Evolutionary conservation across 257 asterid genomes (phyloP), one percentile per base, ranked within the genome.

Genomic region (Ajuga chamaepitys): DNA sequence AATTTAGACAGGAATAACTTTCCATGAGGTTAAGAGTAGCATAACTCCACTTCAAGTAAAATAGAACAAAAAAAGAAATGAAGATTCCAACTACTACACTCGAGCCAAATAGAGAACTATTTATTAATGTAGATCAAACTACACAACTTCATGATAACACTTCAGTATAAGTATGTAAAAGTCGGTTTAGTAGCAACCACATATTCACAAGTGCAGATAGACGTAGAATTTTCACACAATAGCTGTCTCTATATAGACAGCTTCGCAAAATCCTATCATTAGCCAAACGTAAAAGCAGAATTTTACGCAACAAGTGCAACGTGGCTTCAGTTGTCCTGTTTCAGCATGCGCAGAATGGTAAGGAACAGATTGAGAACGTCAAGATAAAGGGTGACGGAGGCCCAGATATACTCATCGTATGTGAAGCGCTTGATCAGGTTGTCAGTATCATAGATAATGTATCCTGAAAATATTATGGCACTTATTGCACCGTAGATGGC

Each of bases 321-420:
- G 2, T 4, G 37, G 47, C 24, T 74, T 75, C 78, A 93, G 81
- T 89, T 89, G 81, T 93, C 93, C 76, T 86, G 91, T 61, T 85
- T 87, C 70, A 93, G 86, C 94, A 93, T 80, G 69, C 89, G 80
- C 77, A 94, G 81, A 70, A 93, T 93, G 70, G 96, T 85, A n/a
- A 93, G 96, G 88, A 94, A 94, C 76, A 94, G 82, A 70, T 94
- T 94, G 73, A 94, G 95, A 63, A 94, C 77, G 53, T 94, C 97
- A 62, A 94, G 86, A 30, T 94, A 94, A 48, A 94, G 96, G 56
- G 92, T 88, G 71, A 94, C 97, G 0, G 99, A 90, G 46, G 99
- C 99, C 99, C 99, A 94, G 73, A 94, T 88, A 68, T 94, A 94
- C 76, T 94, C 88, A 32, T 94, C 97, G 61, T 94, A 94, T 12